phyloP scores from a whole-genome alignment of 306 rosid genomes.

The Carpinus fangiana region DNA sequence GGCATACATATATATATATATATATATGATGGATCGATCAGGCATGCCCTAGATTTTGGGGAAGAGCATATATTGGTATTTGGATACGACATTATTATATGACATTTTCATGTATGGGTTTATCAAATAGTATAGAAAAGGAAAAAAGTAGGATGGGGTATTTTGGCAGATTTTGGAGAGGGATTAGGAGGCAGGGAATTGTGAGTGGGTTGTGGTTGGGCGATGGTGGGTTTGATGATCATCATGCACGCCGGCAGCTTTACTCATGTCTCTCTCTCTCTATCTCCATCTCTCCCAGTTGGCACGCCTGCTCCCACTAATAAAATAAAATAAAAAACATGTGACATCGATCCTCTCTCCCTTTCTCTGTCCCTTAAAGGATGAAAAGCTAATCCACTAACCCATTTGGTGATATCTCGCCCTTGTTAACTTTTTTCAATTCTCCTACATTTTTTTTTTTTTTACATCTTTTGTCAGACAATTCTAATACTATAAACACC shows the following conservation, averaged over 20 bases:
- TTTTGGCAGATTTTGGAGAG: slow-evolving; percentile 72
- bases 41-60: slow-evolving; percentile 73
- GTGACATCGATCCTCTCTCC: slow-evolving; percentile 10
- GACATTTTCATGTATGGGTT: slow-evolving; percentile 30
- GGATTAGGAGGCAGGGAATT: slow-evolving; percentile 67
- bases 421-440: slow-evolving; percentile 52
- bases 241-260: slow-evolving; percentile 97
- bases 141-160: slow-evolving; percentile 36
- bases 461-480: slow-evolving; percentile 71
- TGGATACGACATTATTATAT: slow-evolving; percentile 26
- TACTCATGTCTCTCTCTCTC: slow-evolving; percentile 36
- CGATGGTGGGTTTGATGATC: slow-evolving; percentile 73
- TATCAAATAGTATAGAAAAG: slow-evolving; percentile 35
- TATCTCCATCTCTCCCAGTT: slow-evolving; percentile 44
- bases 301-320: slow-evolving; percentile 96
- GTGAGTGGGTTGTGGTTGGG: slow-evolving; percentile 52
- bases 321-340: neutral
- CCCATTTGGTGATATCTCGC: slow-evolving; percentile 52
- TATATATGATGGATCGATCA: no score
- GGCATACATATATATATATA: slow-evolving; percentile 48
- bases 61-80: slow-evolving; percentile 56
- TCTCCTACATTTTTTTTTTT: slow-evolving; percentile 52
- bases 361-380: slow-evolving; percentile 26
- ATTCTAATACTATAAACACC: slow-evolving; percentile 54
- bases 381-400: slow-evolving; percentile 77